phyloP scores from a whole-genome alignment of 768 basidiomycete genomes.

The Leccinum subtestaceum region DNA sequence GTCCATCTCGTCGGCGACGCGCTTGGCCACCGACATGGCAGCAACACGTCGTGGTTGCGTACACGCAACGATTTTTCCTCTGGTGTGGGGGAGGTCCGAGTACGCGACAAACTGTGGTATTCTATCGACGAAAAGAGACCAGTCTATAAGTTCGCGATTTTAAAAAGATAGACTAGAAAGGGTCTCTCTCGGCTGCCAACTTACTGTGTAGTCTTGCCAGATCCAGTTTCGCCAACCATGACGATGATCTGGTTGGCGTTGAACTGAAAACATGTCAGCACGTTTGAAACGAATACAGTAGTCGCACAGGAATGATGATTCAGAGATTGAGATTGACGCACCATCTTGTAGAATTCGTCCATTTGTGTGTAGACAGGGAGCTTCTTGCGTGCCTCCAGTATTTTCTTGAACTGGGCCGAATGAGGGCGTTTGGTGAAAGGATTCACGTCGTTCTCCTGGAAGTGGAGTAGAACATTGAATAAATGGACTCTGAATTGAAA shows the following conservation, averaged over 20 bases:
- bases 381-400: conserved; percentile 79
- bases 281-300: not conserved
- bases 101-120: conserved; percentile 97
- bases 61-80: conserved; percentile 90
- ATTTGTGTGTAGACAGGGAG: conserved; percentile 91
- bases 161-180: conserved; percentile 20
- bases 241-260: conserved; percentile 72
- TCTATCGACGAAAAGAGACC: conserved; percentile 29
- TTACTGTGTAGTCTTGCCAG: conserved; percentile 94
- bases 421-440: conserved; percentile 85
- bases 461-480: not conserved
- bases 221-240: conserved; percentile 93
- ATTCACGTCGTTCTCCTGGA: conserved; percentile 75
- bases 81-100: conserved; percentile 88
- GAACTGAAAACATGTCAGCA: conserved; percentile 20
- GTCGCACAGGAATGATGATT: not conserved
- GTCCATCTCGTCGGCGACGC: conserved; percentile 99
- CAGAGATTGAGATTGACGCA: conserved; percentile 40
- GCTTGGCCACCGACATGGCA: conserved; percentile 97
- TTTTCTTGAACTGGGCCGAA: conserved; percentile 79
- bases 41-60: conserved; percentile 96
- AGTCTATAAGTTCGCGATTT: conserved; percentile 28
- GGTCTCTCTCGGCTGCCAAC: conserved; percentile 32
- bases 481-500: not conserved
- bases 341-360: conserved; percentile 88